Percentiles rank a stretch among this genome's conserved stretches.
Evolutionary conservation across 164 flowering plant genomes (phyloP).

Genomic region (Nelumbo lutea): DNA sequence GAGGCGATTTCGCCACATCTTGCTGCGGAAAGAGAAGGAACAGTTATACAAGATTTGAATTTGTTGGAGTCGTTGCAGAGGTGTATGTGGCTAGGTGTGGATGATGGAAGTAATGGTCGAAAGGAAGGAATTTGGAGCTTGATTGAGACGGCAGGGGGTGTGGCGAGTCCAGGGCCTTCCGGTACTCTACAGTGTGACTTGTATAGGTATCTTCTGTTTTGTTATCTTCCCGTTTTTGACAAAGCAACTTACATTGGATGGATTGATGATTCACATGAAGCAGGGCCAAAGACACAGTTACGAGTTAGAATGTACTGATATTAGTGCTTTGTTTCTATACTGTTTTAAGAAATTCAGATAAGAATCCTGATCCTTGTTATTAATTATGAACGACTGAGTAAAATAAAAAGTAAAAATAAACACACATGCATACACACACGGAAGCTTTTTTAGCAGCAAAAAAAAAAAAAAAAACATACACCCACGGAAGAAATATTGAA

Average conservation of each 20-base stretch:
- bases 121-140: conserved; percentile 36
- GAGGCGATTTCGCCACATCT: conserved; percentile 94
- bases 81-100: conserved; percentile 34
- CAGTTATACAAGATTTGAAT: conserved; percentile 40
- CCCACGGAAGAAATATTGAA: too few species aligned
- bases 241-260: too few species aligned
- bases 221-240: not conserved
- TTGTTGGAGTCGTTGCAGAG: conserved; percentile 49
- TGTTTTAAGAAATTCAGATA: not conserved
- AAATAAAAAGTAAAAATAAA: too few species aligned
- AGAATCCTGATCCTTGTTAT: not conserved
- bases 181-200: conserved; percentile 91
- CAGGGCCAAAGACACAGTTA: too few species aligned
- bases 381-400: not conserved
- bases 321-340: not conserved
- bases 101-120: conserved; percentile 12
- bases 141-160: conserved; percentile 97
- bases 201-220: conserved; percentile 47
- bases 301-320: too few species aligned
- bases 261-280: not conserved
- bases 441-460: too few species aligned
- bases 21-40: conserved; percentile 77
- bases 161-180: conserved; percentile 94
- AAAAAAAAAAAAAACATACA: too few species aligned
- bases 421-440: too few species aligned